These are phyloP conservation scores for Fraxinus latifolia DNA, from an alignment of 305 asterid genomes.

Conservation along the genomic window DNA sequence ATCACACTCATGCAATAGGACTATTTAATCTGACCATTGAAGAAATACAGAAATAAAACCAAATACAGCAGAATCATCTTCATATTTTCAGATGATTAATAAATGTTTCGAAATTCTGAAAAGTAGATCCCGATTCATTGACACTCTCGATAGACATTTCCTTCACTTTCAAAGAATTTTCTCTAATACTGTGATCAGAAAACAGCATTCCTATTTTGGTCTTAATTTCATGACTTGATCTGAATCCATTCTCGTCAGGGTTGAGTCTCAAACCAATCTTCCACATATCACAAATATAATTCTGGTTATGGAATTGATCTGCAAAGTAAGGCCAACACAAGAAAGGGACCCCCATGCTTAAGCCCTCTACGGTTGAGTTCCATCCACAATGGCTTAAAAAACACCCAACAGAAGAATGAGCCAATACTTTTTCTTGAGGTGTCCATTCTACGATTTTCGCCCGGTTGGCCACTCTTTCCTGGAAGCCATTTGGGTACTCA, in stretches of 20 bases:
- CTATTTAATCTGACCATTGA: neutral
- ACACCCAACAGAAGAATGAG: constrained; percentile 42
- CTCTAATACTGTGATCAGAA: constrained; percentile 21
- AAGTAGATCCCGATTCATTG: constrained; percentile 25
- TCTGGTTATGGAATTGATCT: constrained; percentile 39
- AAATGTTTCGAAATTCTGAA: constrained; percentile 22
- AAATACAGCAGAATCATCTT: neutral
- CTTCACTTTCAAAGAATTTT: constrained; percentile 32
- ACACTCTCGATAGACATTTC: constrained; percentile 24
- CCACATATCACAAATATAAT: constrained; percentile 40
- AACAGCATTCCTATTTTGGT: constrained; percentile 22
- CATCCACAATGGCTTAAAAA: constrained; percentile 53
- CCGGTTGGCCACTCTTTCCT: neutral
- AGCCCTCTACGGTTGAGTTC: constrained; percentile 45
- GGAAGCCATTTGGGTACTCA: neutral
- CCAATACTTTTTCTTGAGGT: constrained; percentile 26
- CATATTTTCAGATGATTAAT: constrained; percentile 23
- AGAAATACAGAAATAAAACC: neutral
- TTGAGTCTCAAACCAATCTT: constrained; percentile 35
- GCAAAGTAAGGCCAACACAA: constrained; percentile 54
- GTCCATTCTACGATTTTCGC: neutral
- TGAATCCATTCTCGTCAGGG: constrained; percentile 31
- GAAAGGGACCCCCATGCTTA: constrained; percentile 39
- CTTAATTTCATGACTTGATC: constrained; percentile 35
- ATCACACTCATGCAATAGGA: neutral